Conservation (phyloP, 768 basidiomycete genomes). For the Boletus barrowsii region DNA sequence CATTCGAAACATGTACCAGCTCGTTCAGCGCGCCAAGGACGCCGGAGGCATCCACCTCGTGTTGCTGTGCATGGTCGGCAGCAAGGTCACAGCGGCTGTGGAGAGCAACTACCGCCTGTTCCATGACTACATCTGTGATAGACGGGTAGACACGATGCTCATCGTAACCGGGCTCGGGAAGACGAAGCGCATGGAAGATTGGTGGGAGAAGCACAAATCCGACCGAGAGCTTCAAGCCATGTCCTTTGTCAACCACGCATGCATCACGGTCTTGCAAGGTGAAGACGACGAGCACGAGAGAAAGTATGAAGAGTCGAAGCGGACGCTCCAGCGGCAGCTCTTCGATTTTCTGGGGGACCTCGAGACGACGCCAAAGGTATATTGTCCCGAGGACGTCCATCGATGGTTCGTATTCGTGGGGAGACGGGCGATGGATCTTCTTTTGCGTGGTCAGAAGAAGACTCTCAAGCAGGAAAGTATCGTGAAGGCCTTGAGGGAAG, state of each 20-base stretch:
- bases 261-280: constrained; percentile 27
- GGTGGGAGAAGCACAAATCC: constrained; percentile 29
- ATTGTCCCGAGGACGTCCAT: constrained; percentile 5
- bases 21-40: constrained; percentile 24
- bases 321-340: constrained; percentile 12
- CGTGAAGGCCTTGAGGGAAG: constrained; percentile 11
- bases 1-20: constrained; percentile 24
- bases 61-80: constrained; percentile 38
- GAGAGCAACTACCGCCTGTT: constrained; percentile 39
- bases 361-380: constrained; percentile 1
- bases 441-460: constrained; percentile 6
- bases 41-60: constrained; percentile 39
- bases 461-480: constrained; percentile 11
- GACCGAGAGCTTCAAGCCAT: constrained; percentile 8
- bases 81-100: constrained; percentile 31
- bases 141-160: constrained; percentile 35
- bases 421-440: constrained; percentile 14
- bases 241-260: constrained; percentile 22
- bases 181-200: constrained; percentile 29
- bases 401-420: constrained; percentile 18
- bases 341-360: constrained; percentile 1
- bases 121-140: constrained; percentile 35
- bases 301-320: constrained; percentile 17
- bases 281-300: constrained; percentile 16
- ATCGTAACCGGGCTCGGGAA: constrained; percentile 39